Evolutionary conservation across 192 early-diverging fungal genomes (phyloP).

Genomic region (Coemansia sp.): DNA sequence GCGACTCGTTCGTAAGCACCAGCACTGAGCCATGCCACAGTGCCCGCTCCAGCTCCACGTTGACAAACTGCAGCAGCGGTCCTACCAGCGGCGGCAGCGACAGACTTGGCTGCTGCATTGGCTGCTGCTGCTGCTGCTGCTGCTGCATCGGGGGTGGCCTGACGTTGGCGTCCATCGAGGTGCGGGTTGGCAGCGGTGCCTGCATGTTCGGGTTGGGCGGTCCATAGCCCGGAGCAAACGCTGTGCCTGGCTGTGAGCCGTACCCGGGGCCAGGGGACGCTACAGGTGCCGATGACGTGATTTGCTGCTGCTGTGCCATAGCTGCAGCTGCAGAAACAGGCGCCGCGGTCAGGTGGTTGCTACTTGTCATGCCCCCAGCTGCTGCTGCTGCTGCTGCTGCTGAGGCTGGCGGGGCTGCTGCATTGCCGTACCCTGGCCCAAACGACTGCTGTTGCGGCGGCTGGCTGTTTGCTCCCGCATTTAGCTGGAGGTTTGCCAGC

Average conservation of each 20-base stretch:
- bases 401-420: background rate
- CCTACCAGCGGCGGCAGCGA: slow-evolving; percentile 44
- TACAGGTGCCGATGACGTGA: slow-evolving; percentile 7
- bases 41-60: slow-evolving; percentile 46
- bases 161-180: slow-evolving; percentile 3
- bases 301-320: slow-evolving; percentile 8
- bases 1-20: slow-evolving; percentile 47
- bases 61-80: slow-evolving; percentile 50
- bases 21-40: slow-evolving; percentile 50
- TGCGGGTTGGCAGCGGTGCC: background rate
- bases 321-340: slow-evolving; percentile 17
- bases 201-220: slow-evolving; percentile 9
- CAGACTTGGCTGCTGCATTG: slow-evolving; percentile 11
- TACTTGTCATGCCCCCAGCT: slow-evolving; percentile 18
- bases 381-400: background rate
- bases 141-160: background rate
- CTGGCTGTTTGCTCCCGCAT: slow-evolving; percentile 6
- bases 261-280: slow-evolving; percentile 6
- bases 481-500: slow-evolving; percentile 48
- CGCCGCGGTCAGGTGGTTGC: slow-evolving; percentile 22
- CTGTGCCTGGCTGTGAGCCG: slow-evolving; percentile 10
- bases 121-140: slow-evolving; percentile 15
- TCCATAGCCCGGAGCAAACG: slow-evolving; percentile 49
- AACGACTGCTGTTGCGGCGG: slow-evolving; percentile 6
- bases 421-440: slow-evolving; percentile 16